Evolutionary conservation across 148 eudicot genomes (phyloP), one percentile per base, ranked within the genome.

Genomic region (Arbutus unedo): DNA sequence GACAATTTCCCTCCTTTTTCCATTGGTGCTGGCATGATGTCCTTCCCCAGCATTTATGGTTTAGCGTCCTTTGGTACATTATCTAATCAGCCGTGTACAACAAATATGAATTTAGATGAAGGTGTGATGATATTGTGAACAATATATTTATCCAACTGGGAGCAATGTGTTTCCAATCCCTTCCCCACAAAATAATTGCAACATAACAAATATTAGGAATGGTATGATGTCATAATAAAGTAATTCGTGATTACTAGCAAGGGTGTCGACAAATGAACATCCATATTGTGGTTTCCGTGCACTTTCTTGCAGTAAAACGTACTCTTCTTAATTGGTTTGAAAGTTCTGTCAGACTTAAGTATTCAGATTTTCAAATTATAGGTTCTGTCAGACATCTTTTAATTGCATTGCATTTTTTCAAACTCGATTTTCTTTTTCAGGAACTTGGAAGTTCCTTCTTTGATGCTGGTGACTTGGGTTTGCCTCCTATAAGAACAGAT

Each of bases 401-500:
- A 5, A 14, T 43, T 83, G 21, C 9, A 38, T 79, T 67, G 76
- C 45, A 82, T 74, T 43, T 78, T 13, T 79, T 82, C 6, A 10
- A 51, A 50, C 15, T 25, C 3, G 8, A 25, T 50, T 76, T 75
- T 66, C 0, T 81, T 18, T 70, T 82, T 84, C 91, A 96, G 98
- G 97, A 82, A 48, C 44, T 81, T 75, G 95, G 88, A 70, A 84
- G 79, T 87, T 91, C 95, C 78, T 88, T 96, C 79, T 96, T 94
- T 86, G 96, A 91, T 76, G 85, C 91, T 41, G 95, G 93, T 72
- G 87, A 81, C 80, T 91, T 94, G 92, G 91, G 91, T 83, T 90
- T 96, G 76, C 91, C 91, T 84, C 98, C 99, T 70, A 96, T 96
- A 71, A 91, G 88, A 88, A 94, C 98, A 5, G 94, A 76, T 74